phyloP scores from a whole-genome alignment of 2,329 filamentous ascomycete species.

The Fusarium protoensiforme region DNA sequence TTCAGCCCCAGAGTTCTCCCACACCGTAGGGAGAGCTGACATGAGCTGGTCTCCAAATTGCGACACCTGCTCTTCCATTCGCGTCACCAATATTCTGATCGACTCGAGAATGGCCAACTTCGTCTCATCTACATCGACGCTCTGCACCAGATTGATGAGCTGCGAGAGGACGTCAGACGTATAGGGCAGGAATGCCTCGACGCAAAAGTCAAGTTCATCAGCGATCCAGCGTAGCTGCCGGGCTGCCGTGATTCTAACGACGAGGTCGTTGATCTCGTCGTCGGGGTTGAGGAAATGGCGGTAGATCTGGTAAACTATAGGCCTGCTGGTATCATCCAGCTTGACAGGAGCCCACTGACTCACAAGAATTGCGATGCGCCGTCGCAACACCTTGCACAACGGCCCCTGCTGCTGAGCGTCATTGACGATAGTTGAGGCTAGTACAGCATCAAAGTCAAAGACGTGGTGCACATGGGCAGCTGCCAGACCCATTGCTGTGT shows the following conservation, averaged over 20 bases:
- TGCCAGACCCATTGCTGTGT: conserved; percentile 90
- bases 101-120: conserved; percentile 92
- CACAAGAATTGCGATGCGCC: conserved; percentile 88
- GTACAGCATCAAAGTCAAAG: conserved; percentile 86
- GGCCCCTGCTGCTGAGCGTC: conserved; percentile 76
- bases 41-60: conserved; percentile 84
- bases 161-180: conserved; percentile 78
- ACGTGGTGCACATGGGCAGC: conserved; percentile 78
- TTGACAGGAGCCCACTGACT: conserved; percentile 90
- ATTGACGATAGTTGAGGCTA: conserved; percentile 78
- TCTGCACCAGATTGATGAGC: conserved; percentile 81
- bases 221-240: conserved; percentile 83
- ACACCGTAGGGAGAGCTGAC: conserved; percentile 80
- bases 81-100: conserved; percentile 80
- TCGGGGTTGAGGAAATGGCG: conserved; percentile 83
- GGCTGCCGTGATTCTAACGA: conserved; percentile 91
- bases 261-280: conserved; percentile 86
- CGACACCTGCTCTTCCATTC: conserved; percentile 79
- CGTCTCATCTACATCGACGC: conserved; percentile 85
- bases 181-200: conserved; percentile 80
- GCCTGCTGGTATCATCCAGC: conserved; percentile 73
- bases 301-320: conserved; percentile 88
- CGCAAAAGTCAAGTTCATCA: conserved; percentile 85
- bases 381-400: conserved; percentile 82
- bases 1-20: conserved; percentile 82